Evolutionary conservation across 1,139 yeast species (phyloP), one percentile per base, ranked within the genome.

Genomic region (Candida mesenterica): DNA sequence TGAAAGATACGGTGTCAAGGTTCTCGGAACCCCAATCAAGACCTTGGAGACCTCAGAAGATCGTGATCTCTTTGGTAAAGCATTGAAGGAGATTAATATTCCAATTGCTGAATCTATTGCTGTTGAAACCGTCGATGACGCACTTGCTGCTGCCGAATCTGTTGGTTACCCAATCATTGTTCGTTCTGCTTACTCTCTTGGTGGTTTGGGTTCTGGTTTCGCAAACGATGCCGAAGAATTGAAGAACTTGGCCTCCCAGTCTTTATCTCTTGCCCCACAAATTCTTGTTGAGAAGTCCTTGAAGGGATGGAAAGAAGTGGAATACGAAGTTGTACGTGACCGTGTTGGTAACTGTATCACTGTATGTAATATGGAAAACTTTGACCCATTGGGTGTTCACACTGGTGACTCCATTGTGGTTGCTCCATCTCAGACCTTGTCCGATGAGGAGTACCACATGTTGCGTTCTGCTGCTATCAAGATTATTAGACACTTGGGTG

Each of bases 221-320:
- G 98, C 99, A 43, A 72, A 75, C 48, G 81, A 88, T 61, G 81
- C 76, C 45, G 75, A 77, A 31, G 97, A 92, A 66, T 75, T 92
- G 57, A 80, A 80, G 62, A 84, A 86, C 64, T 75, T 92, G 61
- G 83, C 95, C 32, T 79, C 95, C 32, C 95, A 87, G 62, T 86
- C 97, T 2, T 71, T 92, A 44, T 82, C 96, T 15, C 68, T 89
- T 43, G 81, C 97, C 31, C 97, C 97, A 33, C 99, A 92, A 71
- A 87, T 92, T 52, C 72, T 92, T 53, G 97, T 92, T 45, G 98
- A 92, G 68, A 90, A 87, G 69, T 90, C 97, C 4, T 72, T 92
- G 65, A 92, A 90, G 72, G 98, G 98, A 46, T 92, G 98, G 98
- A 92, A 92, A 63, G 98, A 92, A 69, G 94, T 92, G 41, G 98